phyloP scores from a whole-genome alignment of 2,329 filamentous ascomycete species.

The Lachnellula subtilissima region DNA sequence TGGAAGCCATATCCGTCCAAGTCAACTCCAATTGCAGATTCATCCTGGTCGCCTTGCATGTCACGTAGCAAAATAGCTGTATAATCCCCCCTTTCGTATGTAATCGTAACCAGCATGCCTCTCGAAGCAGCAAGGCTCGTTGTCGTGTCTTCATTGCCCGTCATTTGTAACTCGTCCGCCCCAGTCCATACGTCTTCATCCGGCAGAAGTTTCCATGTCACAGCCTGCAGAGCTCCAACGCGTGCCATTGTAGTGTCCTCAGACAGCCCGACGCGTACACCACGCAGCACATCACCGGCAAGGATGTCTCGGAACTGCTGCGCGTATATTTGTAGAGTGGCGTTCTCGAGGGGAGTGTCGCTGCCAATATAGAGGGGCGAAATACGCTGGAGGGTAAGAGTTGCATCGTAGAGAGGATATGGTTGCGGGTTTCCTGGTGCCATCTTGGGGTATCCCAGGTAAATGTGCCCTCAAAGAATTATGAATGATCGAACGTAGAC shows the following conservation, averaged over 20 bases:
- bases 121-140: constrained; percentile 11
- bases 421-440: constrained; percentile 8
- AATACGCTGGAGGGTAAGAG: constrained; percentile 39
- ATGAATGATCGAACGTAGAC: too few species aligned
- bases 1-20: constrained; percentile 32
- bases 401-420: constrained; percentile 43
- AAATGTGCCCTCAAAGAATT: too few species aligned
- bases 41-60: constrained; percentile 6
- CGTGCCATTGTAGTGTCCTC: constrained; percentile 33
- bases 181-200: constrained; percentile 34
- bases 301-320: constrained; percentile 38
- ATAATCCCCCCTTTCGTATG: constrained; percentile 30
- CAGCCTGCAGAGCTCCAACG: constrained; percentile 38
- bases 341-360: constrained; percentile 30
- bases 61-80: constrained; percentile 25
- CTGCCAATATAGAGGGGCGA: constrained; percentile 41
- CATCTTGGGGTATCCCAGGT: constrained; percentile 7
- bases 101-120: constrained; percentile 25
- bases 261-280: constrained; percentile 38
- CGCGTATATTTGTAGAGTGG: constrained; percentile 35
- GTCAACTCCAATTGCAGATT: constrained; percentile 9
- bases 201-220: constrained; percentile 38
- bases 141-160: constrained; percentile 13
- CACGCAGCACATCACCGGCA: constrained; percentile 41
- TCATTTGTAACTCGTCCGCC: constrained; percentile 13